Base-by-base conservation (phyloP, 2,329 filamentous ascomycete genomes). In the Didymella glomerata region DNA sequence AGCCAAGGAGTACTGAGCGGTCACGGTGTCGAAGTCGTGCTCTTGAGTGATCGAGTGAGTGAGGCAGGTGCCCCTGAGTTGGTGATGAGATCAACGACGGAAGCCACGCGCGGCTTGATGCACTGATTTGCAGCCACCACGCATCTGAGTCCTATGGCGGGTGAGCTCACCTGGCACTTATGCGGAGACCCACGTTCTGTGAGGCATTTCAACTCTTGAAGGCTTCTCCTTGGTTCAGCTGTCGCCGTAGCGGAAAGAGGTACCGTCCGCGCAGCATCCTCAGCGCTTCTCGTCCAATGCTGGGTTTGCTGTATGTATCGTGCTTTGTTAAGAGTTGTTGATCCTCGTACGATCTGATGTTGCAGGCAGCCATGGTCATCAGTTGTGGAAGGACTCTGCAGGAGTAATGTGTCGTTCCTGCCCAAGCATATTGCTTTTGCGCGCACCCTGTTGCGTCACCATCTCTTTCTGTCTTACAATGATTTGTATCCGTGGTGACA, bases 381-480 rank as follows among this genome's bases (percentile, higher is more conserved):
- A 41, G 38, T 22, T 2, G 18, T 41, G 38, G 38, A 20, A 41
- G 38, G 8, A 11, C 10, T 20, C 20, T 11, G 38, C 3, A 11
- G 38, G n/a, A 20, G 20, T 41, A 24, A 4, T 41, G 18, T 41
- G 20, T 24, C 38, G 38, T 24, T 41, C 38, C 20, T 41, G 38
- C 38, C 38, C 38, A 22, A 41, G 24, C 18, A 14, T 14, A 24
- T 41, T 14, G 11, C 20, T 41, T 18, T 41, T 24, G 20, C 38
- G 38, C 38, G 28, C 30, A 27, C 25, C 25, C n/a, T 50, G 38
- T n/a, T 40, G 32, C 50, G 18, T 20, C 16, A 25, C 24, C 24
- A 32, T 14, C 25, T 38, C 32, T 56, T 45, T 46, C 34, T 50
- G 18, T 34, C 32, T 56, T 44, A 18, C 22, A n/a, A 4, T 38